phyloP scores from a whole-genome alignment of 139 green algal genomes.

The Chlamydomonas applanata region DNA sequence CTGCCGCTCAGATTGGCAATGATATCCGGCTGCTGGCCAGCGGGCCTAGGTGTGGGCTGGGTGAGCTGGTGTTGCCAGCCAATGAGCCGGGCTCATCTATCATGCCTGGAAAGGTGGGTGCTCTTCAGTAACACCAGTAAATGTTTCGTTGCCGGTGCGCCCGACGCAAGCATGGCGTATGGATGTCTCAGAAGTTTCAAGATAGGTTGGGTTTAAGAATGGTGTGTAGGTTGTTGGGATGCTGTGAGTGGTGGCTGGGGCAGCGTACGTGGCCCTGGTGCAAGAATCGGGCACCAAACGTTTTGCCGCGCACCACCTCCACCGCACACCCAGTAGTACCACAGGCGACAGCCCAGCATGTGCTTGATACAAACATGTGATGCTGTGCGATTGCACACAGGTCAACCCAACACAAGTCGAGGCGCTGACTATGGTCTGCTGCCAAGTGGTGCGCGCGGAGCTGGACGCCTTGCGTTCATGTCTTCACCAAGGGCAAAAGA shows the following conservation, averaged over 20 bases:
- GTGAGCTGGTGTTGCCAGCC: constrained; percentile 91
- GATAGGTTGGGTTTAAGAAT: not conserved
- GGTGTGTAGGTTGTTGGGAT: not conserved
- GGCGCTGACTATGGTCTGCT: constrained; percentile 91
- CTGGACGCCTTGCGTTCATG: too few species aligned
- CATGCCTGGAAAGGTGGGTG: constrained; percentile 94
- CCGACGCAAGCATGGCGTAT: too few species aligned
- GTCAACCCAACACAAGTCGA: constrained; percentile 99
- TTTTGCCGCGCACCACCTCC: too few species aligned
- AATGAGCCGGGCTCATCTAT: constrained; percentile 96
- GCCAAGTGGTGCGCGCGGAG: constrained; percentile 53
- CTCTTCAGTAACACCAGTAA: too few species aligned
- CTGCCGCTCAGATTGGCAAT: constrained; percentile 79
- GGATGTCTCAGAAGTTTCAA: not conserved
- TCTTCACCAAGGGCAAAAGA: too few species aligned
- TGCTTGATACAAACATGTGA: too few species aligned
- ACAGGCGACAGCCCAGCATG: too few species aligned
- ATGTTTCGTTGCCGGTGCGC: too few species aligned
- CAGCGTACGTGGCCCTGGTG: too few species aligned
- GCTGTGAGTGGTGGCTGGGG: too few species aligned
- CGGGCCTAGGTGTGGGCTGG: constrained; percentile 81
- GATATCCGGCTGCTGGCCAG: constrained; percentile 73
- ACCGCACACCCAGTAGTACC: too few species aligned
- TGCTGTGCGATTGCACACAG: constrained; percentile 27
- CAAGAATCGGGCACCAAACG: too few species aligned